Evolutionary conservation across 177 flowering plant species (phyloP), one percentile per base, ranked within the genome.

Genomic region (Vitis hybrid): DNA sequence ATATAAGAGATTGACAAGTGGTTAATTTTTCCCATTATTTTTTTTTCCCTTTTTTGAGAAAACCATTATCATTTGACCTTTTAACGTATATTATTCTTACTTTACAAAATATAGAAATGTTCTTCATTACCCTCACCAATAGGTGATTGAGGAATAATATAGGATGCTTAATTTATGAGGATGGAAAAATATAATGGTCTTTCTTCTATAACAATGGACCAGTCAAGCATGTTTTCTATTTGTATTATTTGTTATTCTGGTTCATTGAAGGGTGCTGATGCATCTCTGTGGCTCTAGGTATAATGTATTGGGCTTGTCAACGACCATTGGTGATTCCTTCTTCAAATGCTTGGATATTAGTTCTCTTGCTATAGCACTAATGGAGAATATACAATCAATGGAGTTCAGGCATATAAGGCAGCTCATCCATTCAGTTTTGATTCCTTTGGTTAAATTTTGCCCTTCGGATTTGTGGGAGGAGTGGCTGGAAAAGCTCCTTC

Each of bases 391-490:
- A 75, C 88, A 88, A 50, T 84, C 88, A 19, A 96, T 96, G 98
- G 97, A 96, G 74, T 94, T 87, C 81, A 86, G 99, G 81, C 99
- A 96, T 80, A 79, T 88, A 62, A 88, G 83, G 72, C 98, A 87
- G 83, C 95, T 96, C 65, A 76, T 92, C 73, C 99, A 92, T 79
- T 78, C 77, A 56, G 85, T 86, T 69, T 56, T 94, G 69, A 80
- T 88, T 76, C 90, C 87, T 54, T 57, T 92, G 71, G 82, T 94
- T 60, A 96, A 89, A 76, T 80, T 56, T 69, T 96, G 98, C 72
- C 97, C 99, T 69, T 66, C 82, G 6, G 83, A 89, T 75, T 60
- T 86, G 78, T 89, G 99, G 99, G 93, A 83, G 52, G 71, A 58
- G 12, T 94, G 97, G 98, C 76, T 92, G 32, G 91, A 83, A 76